Evolutionary conservation across 192 early-diverging fungal species (phyloP).

Genomic region (Coemansia pectinata): DNA sequence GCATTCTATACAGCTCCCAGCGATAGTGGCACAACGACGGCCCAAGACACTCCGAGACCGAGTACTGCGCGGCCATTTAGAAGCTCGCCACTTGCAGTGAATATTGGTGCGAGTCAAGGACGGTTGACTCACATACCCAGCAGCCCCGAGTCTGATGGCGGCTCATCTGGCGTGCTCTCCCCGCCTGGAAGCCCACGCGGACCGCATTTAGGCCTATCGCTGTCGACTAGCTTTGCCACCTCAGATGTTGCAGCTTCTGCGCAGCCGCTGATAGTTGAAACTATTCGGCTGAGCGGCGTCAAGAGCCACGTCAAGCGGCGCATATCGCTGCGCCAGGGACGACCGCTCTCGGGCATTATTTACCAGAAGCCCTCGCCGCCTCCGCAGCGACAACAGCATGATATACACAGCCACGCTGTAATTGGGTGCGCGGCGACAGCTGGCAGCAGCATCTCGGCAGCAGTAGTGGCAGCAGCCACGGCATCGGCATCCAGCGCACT

Average conservation of each 20-base stretch:
- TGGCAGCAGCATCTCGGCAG: neutral
- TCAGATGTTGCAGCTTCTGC: conserved; percentile 23
- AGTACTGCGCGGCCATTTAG: conserved; percentile 17
- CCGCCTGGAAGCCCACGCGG: conserved; percentile 25
- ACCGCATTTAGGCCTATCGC: neutral
- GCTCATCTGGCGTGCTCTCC: conserved; percentile 3
- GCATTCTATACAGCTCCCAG: neutral
- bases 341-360: conserved; percentile 52
- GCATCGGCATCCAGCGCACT: conserved; percentile 16
- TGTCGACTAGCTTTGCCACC: conserved; percentile 20
- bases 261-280: conserved; percentile 37
- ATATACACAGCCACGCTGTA: neutral
- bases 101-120: neutral
- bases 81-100: conserved; percentile 34
- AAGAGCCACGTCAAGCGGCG: conserved; percentile 50
- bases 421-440: neutral
- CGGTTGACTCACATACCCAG: conserved; percentile 4
- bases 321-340: conserved; percentile 42
- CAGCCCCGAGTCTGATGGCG: conserved; percentile 12
- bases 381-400: neutral
- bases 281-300: conserved; percentile 45
- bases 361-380: conserved; percentile 8
- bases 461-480: neutral
- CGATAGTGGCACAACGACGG: neutral
- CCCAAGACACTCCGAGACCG: conserved; percentile 15